A percentile compares a stretch with the other conserved stretches of the same genome.
Evolutionary conservation across 805 yeast genomes (phyloP).

Genomic region (Komagataella kurtzmanii): DNA sequence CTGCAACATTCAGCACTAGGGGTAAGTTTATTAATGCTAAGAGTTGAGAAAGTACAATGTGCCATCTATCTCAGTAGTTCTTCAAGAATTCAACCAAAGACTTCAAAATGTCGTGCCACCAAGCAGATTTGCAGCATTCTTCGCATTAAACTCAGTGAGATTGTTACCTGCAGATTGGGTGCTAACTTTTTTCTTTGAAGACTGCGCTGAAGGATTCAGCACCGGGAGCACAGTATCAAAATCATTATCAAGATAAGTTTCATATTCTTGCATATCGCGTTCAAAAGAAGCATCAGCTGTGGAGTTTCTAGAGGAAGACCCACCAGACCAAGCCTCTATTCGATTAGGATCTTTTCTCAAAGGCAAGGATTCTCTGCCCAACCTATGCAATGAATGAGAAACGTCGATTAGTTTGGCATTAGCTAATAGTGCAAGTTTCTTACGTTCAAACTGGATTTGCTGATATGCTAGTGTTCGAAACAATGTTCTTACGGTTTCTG

Average conservation of each 20-base stretch:
- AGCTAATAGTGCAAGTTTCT: conserved; percentile 58
- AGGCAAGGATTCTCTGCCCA: conserved; percentile 60
- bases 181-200: not conserved
- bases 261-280: not conserved
- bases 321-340: not conserved
- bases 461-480: conserved; percentile 51
- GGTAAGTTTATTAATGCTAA: too few species aligned
- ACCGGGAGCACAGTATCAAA: not conserved
- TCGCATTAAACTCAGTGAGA: conserved; percentile 43
- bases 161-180: conserved; percentile 1
- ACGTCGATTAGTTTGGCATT: conserved; percentile 29
- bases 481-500: conserved; percentile 34
- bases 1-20: too few species aligned
- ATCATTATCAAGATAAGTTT: conserved; percentile 2
- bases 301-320: conserved; percentile 3
- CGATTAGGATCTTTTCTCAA: conserved; percentile 6
- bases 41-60: too few species aligned
- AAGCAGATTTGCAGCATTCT: conserved; percentile 68
- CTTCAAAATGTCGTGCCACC: conserved; percentile 59
- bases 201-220: not conserved
- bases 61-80: not conserved
- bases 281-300: conserved; percentile 1
- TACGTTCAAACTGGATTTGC: conserved; percentile 77
- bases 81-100: too few species aligned
- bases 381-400: conserved; percentile 39